Conservation (phyloP, 306 rosid species). For the Erythrophleum fordii region DNA sequence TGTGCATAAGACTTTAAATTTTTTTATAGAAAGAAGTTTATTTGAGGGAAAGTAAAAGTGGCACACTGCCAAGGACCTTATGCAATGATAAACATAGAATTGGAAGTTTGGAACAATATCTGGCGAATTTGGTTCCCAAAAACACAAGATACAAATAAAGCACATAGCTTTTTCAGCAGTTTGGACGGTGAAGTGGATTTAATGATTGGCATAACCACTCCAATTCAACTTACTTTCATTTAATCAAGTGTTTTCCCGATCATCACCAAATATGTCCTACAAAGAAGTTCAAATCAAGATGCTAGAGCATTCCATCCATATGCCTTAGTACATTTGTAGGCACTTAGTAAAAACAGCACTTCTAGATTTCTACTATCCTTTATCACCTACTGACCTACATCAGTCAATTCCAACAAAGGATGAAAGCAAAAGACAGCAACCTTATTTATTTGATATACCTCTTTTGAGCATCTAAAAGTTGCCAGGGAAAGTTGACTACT, state of each 20-base stretch:
- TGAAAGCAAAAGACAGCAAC: slow-evolving; percentile 2
- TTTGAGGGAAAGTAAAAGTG: background rate
- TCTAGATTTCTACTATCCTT: slow-evolving; percentile 1
- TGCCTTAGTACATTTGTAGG: background rate
- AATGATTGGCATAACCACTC: slow-evolving; percentile 6
- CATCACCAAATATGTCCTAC: background rate
- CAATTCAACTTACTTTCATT: background rate
- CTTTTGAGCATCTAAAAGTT: slow-evolving; percentile 2
- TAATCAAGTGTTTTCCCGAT: background rate
- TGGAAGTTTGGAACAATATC: background rate
- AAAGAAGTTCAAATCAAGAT: background rate
- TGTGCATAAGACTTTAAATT: background rate
- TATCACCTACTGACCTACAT: background rate
- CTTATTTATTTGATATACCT: slow-evolving; percentile 6
- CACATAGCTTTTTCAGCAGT: background rate
- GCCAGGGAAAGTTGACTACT: background rate
- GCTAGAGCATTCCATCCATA: background rate
- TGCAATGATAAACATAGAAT: background rate
- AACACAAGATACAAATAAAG: background rate
- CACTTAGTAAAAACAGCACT: background rate
- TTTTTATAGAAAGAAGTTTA: background rate
- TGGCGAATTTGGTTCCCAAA: background rate
- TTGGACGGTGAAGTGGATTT: background rate
- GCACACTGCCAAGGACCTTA: background rate
- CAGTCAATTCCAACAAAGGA: slow-evolving; percentile 12